Base-by-base conservation (phyloP, 208 protist species). In the Endotrypanum monterogeii region DNA sequence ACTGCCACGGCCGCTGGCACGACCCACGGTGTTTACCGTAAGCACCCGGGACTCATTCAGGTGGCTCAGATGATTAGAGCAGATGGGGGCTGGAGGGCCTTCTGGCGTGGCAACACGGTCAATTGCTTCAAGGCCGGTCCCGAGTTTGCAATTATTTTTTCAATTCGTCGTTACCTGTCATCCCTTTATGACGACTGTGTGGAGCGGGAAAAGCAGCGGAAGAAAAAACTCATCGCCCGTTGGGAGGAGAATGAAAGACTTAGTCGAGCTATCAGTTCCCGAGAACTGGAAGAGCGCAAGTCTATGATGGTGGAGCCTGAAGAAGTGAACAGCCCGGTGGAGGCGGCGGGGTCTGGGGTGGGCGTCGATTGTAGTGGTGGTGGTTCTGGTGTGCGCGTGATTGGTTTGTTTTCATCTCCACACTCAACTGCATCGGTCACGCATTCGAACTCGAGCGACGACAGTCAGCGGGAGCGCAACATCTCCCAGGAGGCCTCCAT, bases 71-170 rank as follows among this genome's bases (percentile, higher is more conserved):
- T 94, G 41, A 97, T 97, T 69, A 83, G 82, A 51, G 83, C 76
- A 35, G 93, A 97, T 67, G 90, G 90, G 61, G 93, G 94, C 3
- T 87, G 81, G 83, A 71, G 81, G 48, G 87, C 78, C 2, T 97
- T 97, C 76, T 98, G 92, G 91, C 78, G 93, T 12, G 95, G 95
- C 37, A 98, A 98, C 76, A 67, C 86, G 11, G 85, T 97, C 60
- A 98, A 97, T 83, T 95, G 91, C 73, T 82, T 96, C 54, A 98
- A 98, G 74, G 92, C 93, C 11, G 89, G 91, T 9, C 95, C 95
- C 2, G 93, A 98, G 76, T 95, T 97, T 73, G 93, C 94, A 28
- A 87, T 97, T 54, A 84, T 96, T 61, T 98, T 97, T 61, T 88
- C 89, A n/a, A 78, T 98, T 65, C 88, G 91, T 28, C 88, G 90